Percentiles rank a stretch among this genome's conserved stretches.
phyloP scores from a whole-genome alignment of 2,329 filamentous ascomycete genomes.

The Rhinocladiella mackenziei region DNA sequence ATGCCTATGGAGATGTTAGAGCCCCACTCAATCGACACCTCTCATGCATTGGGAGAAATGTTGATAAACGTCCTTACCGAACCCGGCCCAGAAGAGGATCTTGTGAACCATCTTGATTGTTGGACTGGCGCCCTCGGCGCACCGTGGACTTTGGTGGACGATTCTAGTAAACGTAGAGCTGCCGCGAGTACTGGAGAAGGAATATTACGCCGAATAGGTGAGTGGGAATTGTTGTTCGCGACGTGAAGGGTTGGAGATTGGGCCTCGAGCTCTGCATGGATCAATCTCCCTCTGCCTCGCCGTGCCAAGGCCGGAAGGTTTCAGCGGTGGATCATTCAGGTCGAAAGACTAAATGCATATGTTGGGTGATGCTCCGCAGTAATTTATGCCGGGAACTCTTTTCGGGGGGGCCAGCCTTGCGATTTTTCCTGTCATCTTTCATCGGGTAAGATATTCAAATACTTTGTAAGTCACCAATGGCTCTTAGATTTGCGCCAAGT shows the following conservation, averaged over 20 bases:
- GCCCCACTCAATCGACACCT: not conserved
- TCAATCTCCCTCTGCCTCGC: too few relatives aligned
- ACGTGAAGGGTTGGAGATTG: not conserved
- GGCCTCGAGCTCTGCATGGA: not conserved
- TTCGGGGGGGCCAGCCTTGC: too few relatives aligned
- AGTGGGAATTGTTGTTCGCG: conserved; percentile 3
- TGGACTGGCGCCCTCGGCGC: conserved; percentile 22
- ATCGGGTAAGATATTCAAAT: too few relatives aligned
- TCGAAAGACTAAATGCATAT: too few relatives aligned
- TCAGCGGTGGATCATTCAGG: too few relatives aligned
- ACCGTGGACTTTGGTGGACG: conserved; percentile 4
- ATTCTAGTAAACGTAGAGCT: conserved; percentile 9
- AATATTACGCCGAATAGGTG: not conserved
- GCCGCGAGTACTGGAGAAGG: not conserved
- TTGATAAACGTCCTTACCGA: conserved; percentile 60
- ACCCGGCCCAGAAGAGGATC: conserved; percentile 60
- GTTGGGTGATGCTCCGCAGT: too few relatives aligned
- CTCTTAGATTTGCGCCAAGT: too few relatives aligned
- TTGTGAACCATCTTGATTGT: conserved; percentile 46
- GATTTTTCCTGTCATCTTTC: too few relatives aligned
- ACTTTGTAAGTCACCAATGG: too few relatives aligned
- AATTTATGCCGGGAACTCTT: too few relatives aligned
- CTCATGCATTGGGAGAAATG: too few relatives aligned
- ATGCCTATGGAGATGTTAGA: conserved; percentile 58
- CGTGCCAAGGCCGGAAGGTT: too few relatives aligned